Evolutionary conservation across 2,329 filamentous ascomycete genomes (phyloP), one percentile per base, ranked within the genome.

Genomic region (Sporothrix globosa): DNA sequence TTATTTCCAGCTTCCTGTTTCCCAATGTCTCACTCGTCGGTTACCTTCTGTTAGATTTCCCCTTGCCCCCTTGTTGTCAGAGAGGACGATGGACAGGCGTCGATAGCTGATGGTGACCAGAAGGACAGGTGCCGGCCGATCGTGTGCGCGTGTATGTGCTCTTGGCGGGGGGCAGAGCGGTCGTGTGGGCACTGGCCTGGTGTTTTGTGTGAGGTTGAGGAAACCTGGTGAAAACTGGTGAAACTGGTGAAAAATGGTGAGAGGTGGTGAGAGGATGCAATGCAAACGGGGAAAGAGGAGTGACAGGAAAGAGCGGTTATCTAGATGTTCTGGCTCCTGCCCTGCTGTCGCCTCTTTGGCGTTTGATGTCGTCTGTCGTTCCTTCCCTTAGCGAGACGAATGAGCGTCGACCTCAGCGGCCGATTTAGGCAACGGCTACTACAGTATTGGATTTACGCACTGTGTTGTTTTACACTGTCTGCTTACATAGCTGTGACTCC

Each of bases 351-450:
- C 24, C n/a, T 39, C 21, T 21, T 52, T 34, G n/a, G 66, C 44
- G 27, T 48, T 68, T 46, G 53, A 30, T 54, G 66, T 58, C 21
- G 52, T 56, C 39, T 30, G 52, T 58, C 66, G 66, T 48, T 50
- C 54, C 67, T 60, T 68, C 53, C 44, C 30, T 48, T 61, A 68
- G 67, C 67, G 67, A 68, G 67, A 39, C 67, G 67, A 68, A 68
- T 68, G 53, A 58, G 39, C 52, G 24, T 30, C 4, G 50, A 46
- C 6, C 30, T 14, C n/a, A 19, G n/a, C 14, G 30, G 44, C 52
- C 66, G 13, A 56, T 54, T 67, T 56, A 67, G 65, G 53, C 52
- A 68, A 39, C 53, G 41, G 24, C 41, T 4, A 13, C 0, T 19
- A 68, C 54, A 3, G 67, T 68, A 44, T 21, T 7, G 30, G 24